A percentile compares a stretch with the other conserved stretches of the same genome.
phyloP scores from a whole-genome alignment of 768 basidiomycete genomes.

The Leucogyrophana mollusca region DNA sequence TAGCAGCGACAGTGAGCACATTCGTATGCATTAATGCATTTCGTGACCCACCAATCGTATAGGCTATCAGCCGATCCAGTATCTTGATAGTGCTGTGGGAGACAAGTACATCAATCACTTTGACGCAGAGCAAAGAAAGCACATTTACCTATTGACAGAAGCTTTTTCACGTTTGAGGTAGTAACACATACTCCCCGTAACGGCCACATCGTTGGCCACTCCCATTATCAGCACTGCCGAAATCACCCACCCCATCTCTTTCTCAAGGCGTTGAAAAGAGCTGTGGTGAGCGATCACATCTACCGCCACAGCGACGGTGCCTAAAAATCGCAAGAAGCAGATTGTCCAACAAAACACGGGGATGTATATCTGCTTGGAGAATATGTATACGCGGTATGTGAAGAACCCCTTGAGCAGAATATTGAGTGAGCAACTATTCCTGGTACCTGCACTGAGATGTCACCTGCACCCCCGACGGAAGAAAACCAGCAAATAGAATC shows the following conservation, averaged over 20 bases:
- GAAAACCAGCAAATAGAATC: slow-evolving; percentile 23
- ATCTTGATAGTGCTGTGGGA: background rate
- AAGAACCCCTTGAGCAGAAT: slow-evolving; percentile 16
- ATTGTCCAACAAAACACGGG: slow-evolving; percentile 14
- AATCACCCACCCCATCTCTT: slow-evolving; percentile 14
- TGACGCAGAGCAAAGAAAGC: background rate
- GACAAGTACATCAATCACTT: background rate
- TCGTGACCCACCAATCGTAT: slow-evolving; percentile 2
- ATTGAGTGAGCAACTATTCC: background rate
- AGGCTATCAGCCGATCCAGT: slow-evolving; percentile 1
- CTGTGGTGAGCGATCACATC: slow-evolving; percentile 1
- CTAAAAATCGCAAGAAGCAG: slow-evolving; percentile 13
- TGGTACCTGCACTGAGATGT: slow-evolving; percentile 1
- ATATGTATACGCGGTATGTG: slow-evolving; percentile 17
- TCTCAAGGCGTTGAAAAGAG: background rate
- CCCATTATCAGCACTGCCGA: slow-evolving; percentile 16
- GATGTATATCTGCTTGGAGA: slow-evolving; percentile 11
- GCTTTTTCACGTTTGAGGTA: slow-evolving; percentile 9
- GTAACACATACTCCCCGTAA: slow-evolving; percentile 18
- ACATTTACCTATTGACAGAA: background rate
- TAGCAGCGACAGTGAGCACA: no score
- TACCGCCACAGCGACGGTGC: slow-evolving; percentile 10
- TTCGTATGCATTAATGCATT: no score
- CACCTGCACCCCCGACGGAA: slow-evolving; percentile 18
- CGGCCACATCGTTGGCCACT: slow-evolving; percentile 13